Conservation (phyloP, 169 alveolate species). For the Toxoplasma gondii region DNA sequence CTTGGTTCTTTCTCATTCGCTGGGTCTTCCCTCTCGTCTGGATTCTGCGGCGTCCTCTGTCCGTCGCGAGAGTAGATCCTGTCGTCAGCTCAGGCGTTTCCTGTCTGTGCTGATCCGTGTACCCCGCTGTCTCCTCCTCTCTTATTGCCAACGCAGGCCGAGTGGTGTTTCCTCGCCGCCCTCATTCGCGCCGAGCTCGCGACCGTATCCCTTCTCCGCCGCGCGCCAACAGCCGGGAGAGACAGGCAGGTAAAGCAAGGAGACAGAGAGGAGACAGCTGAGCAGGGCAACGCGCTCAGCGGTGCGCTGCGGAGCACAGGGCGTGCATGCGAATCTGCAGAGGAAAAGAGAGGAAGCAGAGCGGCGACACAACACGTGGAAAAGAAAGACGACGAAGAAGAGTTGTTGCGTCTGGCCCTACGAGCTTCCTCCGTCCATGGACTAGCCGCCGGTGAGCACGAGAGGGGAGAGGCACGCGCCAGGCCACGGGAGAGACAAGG, state of each 20-base stretch:
- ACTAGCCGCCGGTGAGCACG: neutral
- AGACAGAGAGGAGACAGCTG: neutral
- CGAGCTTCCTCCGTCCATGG: neutral
- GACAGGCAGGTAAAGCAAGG: neutral
- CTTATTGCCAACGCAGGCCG: neutral
- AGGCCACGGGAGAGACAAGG: too few relatives aligned
- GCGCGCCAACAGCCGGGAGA: neutral
- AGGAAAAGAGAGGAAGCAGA: neutral
- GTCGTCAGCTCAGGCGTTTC: too few relatives aligned
- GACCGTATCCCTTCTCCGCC: conserved; percentile 6
- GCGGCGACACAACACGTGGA: neutral
- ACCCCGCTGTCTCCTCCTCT: too few relatives aligned
- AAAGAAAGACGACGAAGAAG: neutral
- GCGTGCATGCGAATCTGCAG: neutral
- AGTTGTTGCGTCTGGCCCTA: neutral
- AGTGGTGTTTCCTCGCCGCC: conserved; percentile 6
- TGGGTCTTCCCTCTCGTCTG: neutral
- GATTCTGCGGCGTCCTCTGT: neutral
- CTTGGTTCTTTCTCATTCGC: neutral
- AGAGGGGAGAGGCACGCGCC: neutral
- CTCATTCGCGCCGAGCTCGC: conserved; percentile 24
- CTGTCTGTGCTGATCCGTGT: too few relatives aligned
- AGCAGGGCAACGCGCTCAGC: too few relatives aligned
- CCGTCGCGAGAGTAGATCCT: too few relatives aligned
- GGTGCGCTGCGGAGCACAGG: too few relatives aligned